A percentile compares a stretch with the other conserved stretches of the same genome.
Evolutionary conservation across 345 rosid genomes (phyloP).

Genomic region (Psidium friedrichsthalianum): DNA sequence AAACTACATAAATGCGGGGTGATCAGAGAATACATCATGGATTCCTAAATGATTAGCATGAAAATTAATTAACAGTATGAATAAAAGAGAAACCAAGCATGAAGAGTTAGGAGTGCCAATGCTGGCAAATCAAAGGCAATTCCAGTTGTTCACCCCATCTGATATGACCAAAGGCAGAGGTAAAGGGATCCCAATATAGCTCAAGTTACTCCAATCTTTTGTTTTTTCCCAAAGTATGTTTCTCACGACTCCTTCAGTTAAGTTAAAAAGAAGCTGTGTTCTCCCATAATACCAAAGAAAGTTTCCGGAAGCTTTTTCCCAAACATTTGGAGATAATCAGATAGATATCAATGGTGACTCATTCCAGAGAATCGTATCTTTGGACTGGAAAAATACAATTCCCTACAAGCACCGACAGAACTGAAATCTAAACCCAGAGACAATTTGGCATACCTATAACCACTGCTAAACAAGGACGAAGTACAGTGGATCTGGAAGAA

Average conservation of each 20-base stretch:
- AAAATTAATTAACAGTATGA: neutral
- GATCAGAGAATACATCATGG: neutral
- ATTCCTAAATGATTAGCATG: neutral
- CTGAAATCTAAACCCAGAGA: neutral
- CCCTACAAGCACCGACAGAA: neutral
- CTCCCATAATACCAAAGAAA: neutral
- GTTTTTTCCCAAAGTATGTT: neutral
- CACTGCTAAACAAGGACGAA: conserved; percentile 36
- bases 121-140: neutral
- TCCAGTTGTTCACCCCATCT: neutral
- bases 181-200: neutral
- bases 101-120: neutral
- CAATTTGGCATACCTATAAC: conserved; percentile 32
- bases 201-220: neutral
- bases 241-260: neutral
- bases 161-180: neutral
- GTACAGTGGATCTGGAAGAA: conserved; percentile 55
- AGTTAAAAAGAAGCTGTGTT: neutral
- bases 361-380: neutral
- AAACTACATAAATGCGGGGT: neutral
- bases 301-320: neutral
- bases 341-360: neutral
- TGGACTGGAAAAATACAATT: neutral
- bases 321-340: neutral
- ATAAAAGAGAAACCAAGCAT: neutral